Evolutionary conservation across 106 monocot species (phyloP).

Genomic region (Apostasia ramifera): DNA sequence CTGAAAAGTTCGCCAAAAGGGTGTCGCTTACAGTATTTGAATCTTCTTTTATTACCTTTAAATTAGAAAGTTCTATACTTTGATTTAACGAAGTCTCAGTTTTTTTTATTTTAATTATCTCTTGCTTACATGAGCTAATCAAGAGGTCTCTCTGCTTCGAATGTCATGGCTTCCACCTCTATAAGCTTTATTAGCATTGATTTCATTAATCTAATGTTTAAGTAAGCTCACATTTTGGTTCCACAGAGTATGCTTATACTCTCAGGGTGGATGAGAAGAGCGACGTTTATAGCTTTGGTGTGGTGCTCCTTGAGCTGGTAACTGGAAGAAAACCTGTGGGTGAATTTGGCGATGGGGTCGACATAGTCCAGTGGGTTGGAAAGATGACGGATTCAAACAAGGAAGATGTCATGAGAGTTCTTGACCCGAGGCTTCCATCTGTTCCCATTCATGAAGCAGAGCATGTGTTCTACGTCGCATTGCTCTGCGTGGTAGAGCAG

Average conservation of each 20-base stretch:
- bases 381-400: constrained; percentile 53
- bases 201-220: not conserved
- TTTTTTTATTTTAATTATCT: not conserved
- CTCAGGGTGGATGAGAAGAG: constrained; percentile 94
- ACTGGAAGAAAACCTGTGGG: constrained; percentile 73
- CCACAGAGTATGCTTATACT: constrained; percentile 80
- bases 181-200: no score
- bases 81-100: not conserved
- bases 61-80: not conserved
- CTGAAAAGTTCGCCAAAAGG: not conserved
- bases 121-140: not conserved
- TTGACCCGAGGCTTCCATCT: constrained; percentile 51
- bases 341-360: constrained; percentile 86
- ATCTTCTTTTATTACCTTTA: not conserved
- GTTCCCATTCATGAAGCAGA: constrained; percentile 48
- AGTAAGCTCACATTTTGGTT: not conserved
- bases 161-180: not conserved
- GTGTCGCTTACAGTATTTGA: not conserved
- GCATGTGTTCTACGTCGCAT: constrained; percentile 76
- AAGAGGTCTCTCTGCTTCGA: not conserved
- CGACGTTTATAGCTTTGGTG: constrained; percentile 91
- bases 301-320: constrained; percentile 73
- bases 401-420: constrained; percentile 44
- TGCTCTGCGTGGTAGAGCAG: constrained; percentile 88
- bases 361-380: constrained; percentile 87